These are phyloP conservation scores for Myochromella boudieri DNA, from an alignment of 768 basidiomycete genomes.

Conservation along the genomic window DNA sequence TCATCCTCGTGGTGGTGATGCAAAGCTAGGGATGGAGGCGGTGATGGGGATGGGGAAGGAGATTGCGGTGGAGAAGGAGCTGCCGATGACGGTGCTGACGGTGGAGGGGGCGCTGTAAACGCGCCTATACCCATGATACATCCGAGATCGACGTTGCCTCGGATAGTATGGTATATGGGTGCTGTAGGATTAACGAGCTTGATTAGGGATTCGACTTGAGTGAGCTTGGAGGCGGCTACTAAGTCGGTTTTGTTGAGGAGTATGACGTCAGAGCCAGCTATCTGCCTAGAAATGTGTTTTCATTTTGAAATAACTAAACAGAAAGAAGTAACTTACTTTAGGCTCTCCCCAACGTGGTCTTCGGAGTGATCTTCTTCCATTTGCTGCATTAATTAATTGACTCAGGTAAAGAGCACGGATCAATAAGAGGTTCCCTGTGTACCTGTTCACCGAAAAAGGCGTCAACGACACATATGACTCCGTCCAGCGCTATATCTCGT, in stretches of 20 bases:
- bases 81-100: no score
- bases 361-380: conserved; percentile 73
- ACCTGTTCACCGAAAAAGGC: conserved; percentile 72
- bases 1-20: conserved; percentile 19
- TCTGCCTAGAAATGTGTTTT: conserved; percentile 59
- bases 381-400: conserved; percentile 54
- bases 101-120: conserved; percentile 56
- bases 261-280: conserved; percentile 89
- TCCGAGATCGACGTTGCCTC: conserved; percentile 71
- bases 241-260: conserved; percentile 92
- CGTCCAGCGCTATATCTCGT: conserved; percentile 75
- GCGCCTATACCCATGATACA: conserved; percentile 81
- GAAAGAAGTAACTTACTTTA: conserved; percentile 51
- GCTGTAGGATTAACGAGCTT: conserved; percentile 78
- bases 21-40: neutral
- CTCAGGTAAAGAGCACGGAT: neutral
- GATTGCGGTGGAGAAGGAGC: no score
- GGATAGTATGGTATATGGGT: conserved; percentile 69
- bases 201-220: conserved; percentile 58
- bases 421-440: neutral
- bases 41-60: no score
- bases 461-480: conserved; percentile 92
- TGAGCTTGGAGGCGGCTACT: conserved; percentile 44
- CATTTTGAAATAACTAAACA: no score
- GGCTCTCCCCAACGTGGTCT: conserved; percentile 70